These are phyloP conservation scores for Alternaria tenuissima DNA, from an alignment of 2,329 filamentous ascomycete genomes.

Conservation along the genomic window DNA sequence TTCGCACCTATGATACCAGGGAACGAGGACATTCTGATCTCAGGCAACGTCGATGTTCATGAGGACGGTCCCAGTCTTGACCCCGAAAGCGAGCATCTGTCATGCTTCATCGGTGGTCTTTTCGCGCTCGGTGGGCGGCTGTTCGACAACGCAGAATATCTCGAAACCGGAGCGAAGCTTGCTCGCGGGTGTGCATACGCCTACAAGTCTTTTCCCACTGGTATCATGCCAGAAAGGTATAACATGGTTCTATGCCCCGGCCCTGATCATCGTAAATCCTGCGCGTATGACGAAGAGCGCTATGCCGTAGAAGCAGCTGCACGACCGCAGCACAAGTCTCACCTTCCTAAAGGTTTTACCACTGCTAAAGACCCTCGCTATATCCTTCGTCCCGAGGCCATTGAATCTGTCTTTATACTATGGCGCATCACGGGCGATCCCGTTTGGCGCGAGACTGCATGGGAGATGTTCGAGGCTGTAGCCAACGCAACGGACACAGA, in stretches of 20 bases:
- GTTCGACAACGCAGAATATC: slow-evolving; percentile 61
- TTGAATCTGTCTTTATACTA: slow-evolving; percentile 67
- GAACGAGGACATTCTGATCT: slow-evolving; percentile 38
- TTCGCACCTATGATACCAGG: slow-evolving; percentile 56
- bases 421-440: slow-evolving; percentile 66
- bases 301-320: slow-evolving; percentile 25
- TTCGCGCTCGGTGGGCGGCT: slow-evolving; percentile 66
- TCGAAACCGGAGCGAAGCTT: slow-evolving; percentile 64
- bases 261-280: slow-evolving; percentile 48
- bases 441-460: slow-evolving; percentile 54
- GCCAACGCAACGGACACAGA: slow-evolving; percentile 50
- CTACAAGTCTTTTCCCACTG: slow-evolving; percentile 63
- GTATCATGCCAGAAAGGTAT: slow-evolving; percentile 69
- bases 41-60: slow-evolving; percentile 46
- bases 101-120: slow-evolving; percentile 70
- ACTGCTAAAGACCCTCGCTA: slow-evolving; percentile 54
- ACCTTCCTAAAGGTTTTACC: slow-evolving; percentile 56
- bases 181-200: slow-evolving; percentile 70
- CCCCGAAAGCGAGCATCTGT: slow-evolving; percentile 65
- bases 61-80: slow-evolving; percentile 36
- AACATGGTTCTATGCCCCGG: slow-evolving; percentile 59
- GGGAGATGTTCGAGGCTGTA: slow-evolving; percentile 58
- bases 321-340: slow-evolving; percentile 38
- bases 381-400: slow-evolving; percentile 63
- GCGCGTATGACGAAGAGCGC: slow-evolving; percentile 58